A percentile compares a stretch with the other conserved stretches of the same genome.
phyloP scores from a whole-genome alignment of 352 stramenopile genomes.

The Phytophthora aleatoria region DNA sequence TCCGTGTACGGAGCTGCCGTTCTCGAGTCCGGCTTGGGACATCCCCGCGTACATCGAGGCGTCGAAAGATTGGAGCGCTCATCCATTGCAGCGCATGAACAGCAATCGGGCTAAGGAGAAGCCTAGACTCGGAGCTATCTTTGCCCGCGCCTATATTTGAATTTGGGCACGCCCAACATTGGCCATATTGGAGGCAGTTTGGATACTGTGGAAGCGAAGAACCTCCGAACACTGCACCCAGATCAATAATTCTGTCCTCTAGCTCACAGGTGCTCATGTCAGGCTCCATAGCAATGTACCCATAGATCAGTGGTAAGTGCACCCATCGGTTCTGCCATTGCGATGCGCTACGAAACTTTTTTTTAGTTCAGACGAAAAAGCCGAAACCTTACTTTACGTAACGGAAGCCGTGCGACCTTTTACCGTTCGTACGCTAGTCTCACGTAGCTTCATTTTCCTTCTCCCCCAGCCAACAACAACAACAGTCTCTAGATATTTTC shows the following conservation, averaged over 20 bases:
- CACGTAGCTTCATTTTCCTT: slow-evolving; percentile 24
- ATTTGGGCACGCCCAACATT: too few species aligned
- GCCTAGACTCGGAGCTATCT: slow-evolving; percentile 6
- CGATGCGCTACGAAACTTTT: not conserved
- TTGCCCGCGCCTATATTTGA: slow-evolving; percentile 9
- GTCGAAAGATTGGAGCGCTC: slow-evolving; percentile 3
- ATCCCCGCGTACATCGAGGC: slow-evolving; percentile 6
- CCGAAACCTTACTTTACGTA: slow-evolving; percentile 14
- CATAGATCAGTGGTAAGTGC: not conserved
- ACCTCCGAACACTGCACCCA: not conserved
- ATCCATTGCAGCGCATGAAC: slow-evolving; percentile 19
- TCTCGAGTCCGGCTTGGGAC: slow-evolving; percentile 3
- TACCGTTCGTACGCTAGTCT: slow-evolving; percentile 8
- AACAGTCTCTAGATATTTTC: not conserved
- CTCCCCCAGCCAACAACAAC: not conserved
- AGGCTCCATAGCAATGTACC: too few species aligned
- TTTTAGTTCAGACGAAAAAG: slow-evolving; percentile 12
- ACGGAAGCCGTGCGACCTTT: slow-evolving; percentile 24
- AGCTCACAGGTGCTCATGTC: too few species aligned
- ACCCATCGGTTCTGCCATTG: slow-evolving; percentile 11
- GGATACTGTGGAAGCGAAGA: too few species aligned
- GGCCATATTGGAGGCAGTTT: too few species aligned
- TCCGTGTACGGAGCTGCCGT: slow-evolving; percentile 20
- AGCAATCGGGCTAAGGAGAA: not conserved
- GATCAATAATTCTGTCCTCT: not conserved